A percentile compares a stretch with the other conserved stretches of the same genome.
These are phyloP conservation scores for Micromonas pusilla DNA, from an alignment of 139 green algal species.

Conservation along the genomic window DNA sequence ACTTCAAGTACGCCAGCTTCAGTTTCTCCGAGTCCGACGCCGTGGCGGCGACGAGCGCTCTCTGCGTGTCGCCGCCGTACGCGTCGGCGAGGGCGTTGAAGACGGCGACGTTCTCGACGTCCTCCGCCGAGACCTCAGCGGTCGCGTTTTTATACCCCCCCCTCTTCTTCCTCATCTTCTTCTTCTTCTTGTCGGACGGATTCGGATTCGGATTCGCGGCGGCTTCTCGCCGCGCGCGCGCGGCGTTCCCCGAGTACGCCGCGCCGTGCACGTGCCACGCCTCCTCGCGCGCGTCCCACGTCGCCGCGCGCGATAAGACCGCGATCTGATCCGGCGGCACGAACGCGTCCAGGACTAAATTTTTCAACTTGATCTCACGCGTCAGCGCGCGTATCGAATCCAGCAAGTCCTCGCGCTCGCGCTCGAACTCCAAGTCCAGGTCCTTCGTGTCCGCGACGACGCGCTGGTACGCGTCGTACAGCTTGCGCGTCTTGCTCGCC, in stretches of 20 bases:
- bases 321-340: background rate
- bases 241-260: background rate
- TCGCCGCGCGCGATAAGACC: background rate
- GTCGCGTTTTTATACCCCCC: no score
- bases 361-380: slow-evolving; percentile 36
- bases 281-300: slow-evolving; percentile 28
- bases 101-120: no score
- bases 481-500: slow-evolving; percentile 35
- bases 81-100: no score
- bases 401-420: slow-evolving; percentile 37
- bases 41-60: no score
- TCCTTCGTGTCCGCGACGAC: slow-evolving; percentile 22
- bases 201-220: no score
- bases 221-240: background rate
- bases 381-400: slow-evolving; percentile 32
- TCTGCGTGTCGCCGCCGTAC: no score
- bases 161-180: no score
- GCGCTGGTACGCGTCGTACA: slow-evolving; percentile 21
- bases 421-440: slow-evolving; percentile 27
- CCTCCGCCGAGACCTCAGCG: no score
- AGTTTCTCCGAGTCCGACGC: no score
- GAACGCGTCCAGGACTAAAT: slow-evolving; percentile 28
- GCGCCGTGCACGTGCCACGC: slow-evolving; percentile 13
- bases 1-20: no score
- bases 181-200: no score